A percentile compares a stretch with the other conserved stretches of the same genome.
Conservation (phyloP, 1,139 yeast genomes). For the Candida smagusa region DNA sequence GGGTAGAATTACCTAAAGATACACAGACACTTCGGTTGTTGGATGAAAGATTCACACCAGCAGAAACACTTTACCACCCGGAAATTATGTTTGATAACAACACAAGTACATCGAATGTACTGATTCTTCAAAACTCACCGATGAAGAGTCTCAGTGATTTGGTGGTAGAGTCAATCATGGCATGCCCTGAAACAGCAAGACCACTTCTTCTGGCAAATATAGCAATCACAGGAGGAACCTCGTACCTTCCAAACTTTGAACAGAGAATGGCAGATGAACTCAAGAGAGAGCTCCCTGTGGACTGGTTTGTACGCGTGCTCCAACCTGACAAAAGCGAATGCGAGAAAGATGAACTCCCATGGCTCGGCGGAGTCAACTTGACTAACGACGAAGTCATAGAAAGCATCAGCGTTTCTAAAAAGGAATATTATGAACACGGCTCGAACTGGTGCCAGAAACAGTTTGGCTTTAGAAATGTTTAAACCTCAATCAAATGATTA, state of each 20-base stretch:
- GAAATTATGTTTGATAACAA: slow-evolving; percentile 53
- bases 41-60: slow-evolving; percentile 85
- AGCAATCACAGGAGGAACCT: slow-evolving; percentile 78
- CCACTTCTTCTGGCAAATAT: slow-evolving; percentile 82
- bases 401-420: slow-evolving; percentile 61
- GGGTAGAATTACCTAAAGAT: slow-evolving; percentile 31
- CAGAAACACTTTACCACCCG: slow-evolving; percentile 86
- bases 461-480: slow-evolving; percentile 57
- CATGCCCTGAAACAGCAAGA: slow-evolving; percentile 70
- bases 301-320: slow-evolving; percentile 56
- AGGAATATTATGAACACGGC: slow-evolving; percentile 86
- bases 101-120: slow-evolving; percentile 24
- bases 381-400: slow-evolving; percentile 50
- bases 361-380: slow-evolving; percentile 49
- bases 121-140: slow-evolving; percentile 50
- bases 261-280: slow-evolving; percentile 59
- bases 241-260: slow-evolving; percentile 66
- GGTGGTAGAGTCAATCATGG: slow-evolving; percentile 64
- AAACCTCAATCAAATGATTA: slow-evolving; percentile 56
- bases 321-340: slow-evolving; percentile 13
- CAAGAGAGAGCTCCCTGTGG: slow-evolving; percentile 63
- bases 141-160: slow-evolving; percentile 72
- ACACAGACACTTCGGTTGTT: slow-evolving; percentile 64
- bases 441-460: slow-evolving; percentile 74
- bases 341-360: slow-evolving; percentile 26